Percentiles rank a stretch among this genome's conserved stretches.
These are phyloP conservation scores for Hapsidospora chrysogenum DNA, from an alignment of 495 filamentous ascomycete species.

Conservation along the genomic window DNA sequence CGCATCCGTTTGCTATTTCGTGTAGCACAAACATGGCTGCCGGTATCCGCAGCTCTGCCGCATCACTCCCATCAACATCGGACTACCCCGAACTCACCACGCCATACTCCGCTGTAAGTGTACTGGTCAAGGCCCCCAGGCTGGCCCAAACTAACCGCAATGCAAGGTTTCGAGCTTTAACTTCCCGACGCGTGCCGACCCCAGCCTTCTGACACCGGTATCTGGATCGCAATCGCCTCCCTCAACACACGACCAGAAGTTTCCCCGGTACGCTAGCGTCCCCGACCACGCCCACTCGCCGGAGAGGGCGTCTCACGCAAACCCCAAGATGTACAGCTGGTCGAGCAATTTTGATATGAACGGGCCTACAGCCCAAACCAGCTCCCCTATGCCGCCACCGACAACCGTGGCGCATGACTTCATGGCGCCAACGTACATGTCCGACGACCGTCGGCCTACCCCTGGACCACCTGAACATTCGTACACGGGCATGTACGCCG, in stretches of 20 bases:
- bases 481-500: slow-evolving; percentile 12
- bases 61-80: too few species aligned
- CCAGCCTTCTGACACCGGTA: slow-evolving; percentile 27
- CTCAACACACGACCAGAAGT: too few species aligned
- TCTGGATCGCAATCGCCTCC: too few species aligned
- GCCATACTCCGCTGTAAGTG: too few species aligned
- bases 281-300: slow-evolving; percentile 16
- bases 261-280: too few species aligned
- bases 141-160: too few species aligned
- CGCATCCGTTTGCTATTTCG: too few species aligned
- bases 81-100: too few species aligned
- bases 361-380: neutral
- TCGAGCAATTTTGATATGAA: slow-evolving; percentile 12
- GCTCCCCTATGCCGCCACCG: slow-evolving; percentile 7
- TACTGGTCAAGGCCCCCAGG: too few species aligned
- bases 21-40: too few species aligned
- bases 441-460: slow-evolving; percentile 7
- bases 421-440: too few species aligned
- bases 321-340: slow-evolving; percentile 22
- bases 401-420: slow-evolving; percentile 11
- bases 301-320: slow-evolving; percentile 24
- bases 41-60: too few species aligned
- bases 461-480: slow-evolving; percentile 9
- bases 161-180: slow-evolving; percentile 27
- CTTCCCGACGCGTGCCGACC: slow-evolving; percentile 23